Evolutionary conservation across 177 flowering plant species (phyloP).

Genomic region (Vitis hybrid): DNA sequence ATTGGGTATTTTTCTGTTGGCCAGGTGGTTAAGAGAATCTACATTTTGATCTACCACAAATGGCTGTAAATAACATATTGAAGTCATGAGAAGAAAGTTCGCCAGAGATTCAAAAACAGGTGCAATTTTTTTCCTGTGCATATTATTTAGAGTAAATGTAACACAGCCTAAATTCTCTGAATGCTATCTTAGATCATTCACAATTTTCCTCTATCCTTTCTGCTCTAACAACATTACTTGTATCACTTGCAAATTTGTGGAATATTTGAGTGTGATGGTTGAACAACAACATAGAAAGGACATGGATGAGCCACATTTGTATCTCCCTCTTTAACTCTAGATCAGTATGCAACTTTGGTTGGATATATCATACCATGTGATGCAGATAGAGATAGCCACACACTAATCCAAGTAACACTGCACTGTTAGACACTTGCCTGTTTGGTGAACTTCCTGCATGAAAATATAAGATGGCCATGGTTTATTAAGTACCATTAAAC

Average conservation of each 20-base stretch:
- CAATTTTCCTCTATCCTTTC: background rate
- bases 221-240: slow-evolving; percentile 1
- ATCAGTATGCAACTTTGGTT: background rate
- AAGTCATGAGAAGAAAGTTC: background rate
- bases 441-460: slow-evolving; percentile 52
- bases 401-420: slow-evolving; percentile 28
- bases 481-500: too few relatives aligned
- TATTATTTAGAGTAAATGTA: slow-evolving; percentile 6
- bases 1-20: slow-evolving; percentile 58
- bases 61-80: slow-evolving; percentile 48
- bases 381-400: slow-evolving; percentile 27
- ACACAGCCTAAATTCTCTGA: slow-evolving; percentile 15
- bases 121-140: slow-evolving; percentile 11
- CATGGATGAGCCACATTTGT: background rate
- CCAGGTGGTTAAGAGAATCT: slow-evolving; percentile 61
- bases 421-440: slow-evolving; percentile 15
- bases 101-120: slow-evolving; percentile 2
- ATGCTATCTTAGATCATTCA: slow-evolving; percentile 7
- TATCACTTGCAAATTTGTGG: slow-evolving; percentile 1
- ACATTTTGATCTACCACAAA: slow-evolving; percentile 48
- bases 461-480: background rate
- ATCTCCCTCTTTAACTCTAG: slow-evolving; percentile 1
- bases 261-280: slow-evolving; percentile 1
- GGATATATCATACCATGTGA: slow-evolving; percentile 17
- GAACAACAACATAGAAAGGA: background rate